Evolutionary conservation across 768 basidiomycete species (phyloP), one percentile per base, ranked within the genome.

Genomic region (Tephrocybe sp.): DNA sequence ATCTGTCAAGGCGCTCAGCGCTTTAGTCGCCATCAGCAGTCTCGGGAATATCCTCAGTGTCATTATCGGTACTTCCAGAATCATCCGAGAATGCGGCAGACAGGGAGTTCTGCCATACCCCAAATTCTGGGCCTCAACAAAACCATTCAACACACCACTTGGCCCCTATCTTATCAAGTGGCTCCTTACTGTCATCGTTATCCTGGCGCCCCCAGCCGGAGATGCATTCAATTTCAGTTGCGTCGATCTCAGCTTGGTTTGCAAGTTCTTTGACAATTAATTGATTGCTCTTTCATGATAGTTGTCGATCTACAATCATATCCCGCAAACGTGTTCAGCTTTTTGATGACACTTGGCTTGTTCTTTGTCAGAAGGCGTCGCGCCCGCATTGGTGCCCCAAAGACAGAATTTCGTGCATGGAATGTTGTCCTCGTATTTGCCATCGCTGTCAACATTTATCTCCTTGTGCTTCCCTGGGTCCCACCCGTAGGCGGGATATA

Each of bases 31-130:
- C 10, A 58, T 75, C 19, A 71, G 64, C 39, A 69, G 71, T 27
- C 65, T 74, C 29, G 71, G 74, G 3, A 76, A 71, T 45, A 53
- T 77, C 21, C 51, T 73, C 0, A 61, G 67, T 6, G 59, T 24
- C 33, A 45, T 53, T 8, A 56, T 56, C 7, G 55, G 52, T 1
- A 67, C 74, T 30, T 68, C 75, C 4, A 69, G 76, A 34, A 61
- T 79, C 37, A 64, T 79, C 45, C 67, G 76, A 34, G 76, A 79
- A 59, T 69, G 73, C 40, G 69, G 69, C 47, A 67, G 69, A 62
- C 77, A 79, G 64, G 79, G 78, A 11, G 70, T 82, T n/a, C 61
- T 81, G 6, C 79, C 79, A 2, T 80, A 68, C 53, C 70, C 78
- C 2, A 58, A 59, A 23, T 71, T 80, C 61, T 81, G 76, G 69